Evolutionary conservation across 306 rosid genomes (phyloP), one percentile per base, ranked within the genome.

Genomic region (Glycine tomentella): DNA sequence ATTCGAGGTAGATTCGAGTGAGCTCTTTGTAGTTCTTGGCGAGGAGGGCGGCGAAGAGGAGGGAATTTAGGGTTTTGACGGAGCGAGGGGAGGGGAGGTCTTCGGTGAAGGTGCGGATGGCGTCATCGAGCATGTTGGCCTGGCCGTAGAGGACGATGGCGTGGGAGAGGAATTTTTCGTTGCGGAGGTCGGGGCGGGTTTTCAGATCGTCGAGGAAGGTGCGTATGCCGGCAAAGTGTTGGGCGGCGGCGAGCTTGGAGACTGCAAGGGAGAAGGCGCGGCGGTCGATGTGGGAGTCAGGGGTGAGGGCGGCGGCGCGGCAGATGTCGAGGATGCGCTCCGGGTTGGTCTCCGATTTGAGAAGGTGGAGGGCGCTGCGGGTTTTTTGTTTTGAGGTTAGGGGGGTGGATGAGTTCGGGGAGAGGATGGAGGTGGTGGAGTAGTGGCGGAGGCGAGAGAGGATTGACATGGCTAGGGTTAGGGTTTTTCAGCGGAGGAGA

Each of bases 111-210:
- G 91, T 88, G 8, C 77, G 79, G 57, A 90, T 4, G 2, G 97
- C 93, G 72, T 91, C 87, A 63, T 86, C 84, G 36, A 87, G 69
- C 97, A 95, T 91, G 8, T 87, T 84, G 5, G 97, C 97, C 67
- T 87, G 97, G 40, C 98, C 98, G 52, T 89, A 95, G 44, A 95
- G 94, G 36, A 89, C 83, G 20, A 92, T 91, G 42, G 88, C 90
- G 48, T 90, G 97, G 4, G 90, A 83, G 12, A 83, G 81, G 52
- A 88, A 91, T 0, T 97, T 91, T 5, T 38, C 44, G 71, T 86
- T 93, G 56, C 40, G 72, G 68, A 92, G 94, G 66, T 94, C 95
- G 56, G 92, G 87, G 0, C 97, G 91, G 53, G 89, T n/a, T 50
- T 83, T 72, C 63, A 91, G 80, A 2, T 84, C 92, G 6, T 90